phyloP scores from a whole-genome alignment of 192 early-diverging fungal genomes.

The Umbelopsis isabellina region DNA sequence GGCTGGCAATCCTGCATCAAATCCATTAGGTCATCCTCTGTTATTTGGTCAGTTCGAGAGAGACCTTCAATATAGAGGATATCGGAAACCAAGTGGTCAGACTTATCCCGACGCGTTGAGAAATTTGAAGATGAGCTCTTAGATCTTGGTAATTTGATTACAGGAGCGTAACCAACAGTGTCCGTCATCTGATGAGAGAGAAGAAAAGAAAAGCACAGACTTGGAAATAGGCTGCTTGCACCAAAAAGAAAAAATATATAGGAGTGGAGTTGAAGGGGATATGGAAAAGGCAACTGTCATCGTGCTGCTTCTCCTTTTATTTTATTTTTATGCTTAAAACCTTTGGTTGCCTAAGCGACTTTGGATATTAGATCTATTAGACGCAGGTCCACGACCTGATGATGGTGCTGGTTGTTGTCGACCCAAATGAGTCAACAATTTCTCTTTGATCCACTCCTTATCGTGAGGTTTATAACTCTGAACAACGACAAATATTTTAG shows the following conservation, averaged over 20 bases:
- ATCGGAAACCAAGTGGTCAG: constrained; percentile 26
- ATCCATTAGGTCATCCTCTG: constrained; percentile 33
- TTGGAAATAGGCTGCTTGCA: neutral
- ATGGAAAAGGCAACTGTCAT: constrained; percentile 16
- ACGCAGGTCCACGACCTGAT: neutral
- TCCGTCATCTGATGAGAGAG: constrained; percentile 11
- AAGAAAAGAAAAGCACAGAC: constrained; percentile 12
- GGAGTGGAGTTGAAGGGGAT: constrained; percentile 19
- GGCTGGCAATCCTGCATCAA: constrained; percentile 29
- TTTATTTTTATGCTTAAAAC: constrained; percentile 20
- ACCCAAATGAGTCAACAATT: constrained; percentile 29
- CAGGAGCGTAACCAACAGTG: constrained; percentile 20
- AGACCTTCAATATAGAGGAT: constrained; percentile 31
- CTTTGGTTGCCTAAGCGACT: constrained; percentile 12
- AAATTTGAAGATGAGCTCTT: constrained; percentile 21
- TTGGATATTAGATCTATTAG: constrained; percentile 22
- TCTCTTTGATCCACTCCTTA: constrained; percentile 35
- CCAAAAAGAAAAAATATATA: constrained; percentile 13
- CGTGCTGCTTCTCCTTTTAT: constrained; percentile 21
- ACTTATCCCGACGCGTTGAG: constrained; percentile 17
- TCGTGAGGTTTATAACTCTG: constrained; percentile 34
- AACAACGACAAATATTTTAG: neutral
- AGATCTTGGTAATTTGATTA: constrained; percentile 16
- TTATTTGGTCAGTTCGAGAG: constrained; percentile 22
- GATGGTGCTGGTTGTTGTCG: constrained; percentile 15